Evolutionary conservation across 345 rosid genomes (phyloP), one percentile per base, ranked within the genome.

Genomic region (Eucalyptus marginata): DNA sequence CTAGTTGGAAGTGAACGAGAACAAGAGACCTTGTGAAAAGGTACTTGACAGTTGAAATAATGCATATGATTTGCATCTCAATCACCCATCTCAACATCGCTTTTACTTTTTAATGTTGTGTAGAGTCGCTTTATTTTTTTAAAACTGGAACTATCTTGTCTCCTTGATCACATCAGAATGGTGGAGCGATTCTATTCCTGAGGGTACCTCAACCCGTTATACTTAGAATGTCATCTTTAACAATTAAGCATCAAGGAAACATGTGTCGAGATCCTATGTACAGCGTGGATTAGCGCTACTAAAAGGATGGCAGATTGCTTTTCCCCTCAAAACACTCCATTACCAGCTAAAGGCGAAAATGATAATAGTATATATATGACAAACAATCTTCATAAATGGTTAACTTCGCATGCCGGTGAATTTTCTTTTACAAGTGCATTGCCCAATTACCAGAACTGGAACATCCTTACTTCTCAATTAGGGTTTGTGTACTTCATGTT

Each of bases 131-230:
- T 56, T 56, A 56, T 22, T 56, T 0, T 9, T 22, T 20, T 56
- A 1, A 5, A 59, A 27, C 31, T 1, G 4, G 15, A 27, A 59
- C 16, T 25, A 27, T 59, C 31, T 27, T 62, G 68, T 17, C 33
- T 62, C 68, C 33, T 29, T 62, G 68, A 62, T 62, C 68, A 29
- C n/a, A 13, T 62, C 8, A 62, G n/a, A 62, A n/a, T n/a, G 3
- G 76, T 64, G 36, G 76, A 14, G 1, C 16, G 36, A n/a, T 13
- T 64, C 76, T 31, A 66, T 66, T 4, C 40, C 5, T 15, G 3
- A n/a, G 36, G 36, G 3, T 2, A 64, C 20, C 36, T 64, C 76
- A 1, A 14, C 0, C 18, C 3, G 10, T n/a, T 4, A 64, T 64
- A 16, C 76, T 64, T 7, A 14, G 10, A 64, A 6, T n/a, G 36